Evolutionary conservation across 495 filamentous ascomycete species (phyloP), one percentile per base, ranked within the genome.

Genomic region (Trichocladium uniseriatum): DNA sequence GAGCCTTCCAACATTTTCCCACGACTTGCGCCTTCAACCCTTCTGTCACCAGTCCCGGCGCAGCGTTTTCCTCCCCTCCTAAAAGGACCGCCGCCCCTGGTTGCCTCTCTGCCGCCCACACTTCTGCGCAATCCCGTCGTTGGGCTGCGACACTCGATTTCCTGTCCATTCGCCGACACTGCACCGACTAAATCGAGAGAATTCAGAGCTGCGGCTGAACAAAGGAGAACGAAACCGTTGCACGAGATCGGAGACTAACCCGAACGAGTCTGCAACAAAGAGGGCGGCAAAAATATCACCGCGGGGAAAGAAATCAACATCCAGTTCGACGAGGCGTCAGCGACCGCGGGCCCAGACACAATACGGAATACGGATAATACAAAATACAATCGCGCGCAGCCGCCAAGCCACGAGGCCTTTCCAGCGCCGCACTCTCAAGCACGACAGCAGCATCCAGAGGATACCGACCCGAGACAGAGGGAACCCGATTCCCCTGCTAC

Each of bases 11-110:
- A 32, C 13, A 10, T 32, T 32, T 32, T 32, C 31, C 27, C 31
- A 11, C 31, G 5, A 32, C 31, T 11, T 14, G 31, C 31, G 31
- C 31, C 31, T 32, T 14, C 31, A 14, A 4, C 31, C 31, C 5
- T 52, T 45, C 47, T 32, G 34, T 57, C 58, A 48, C 54, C 52
- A 39, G 54, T 34, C 48, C 43, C 15, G 31, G 31, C 31, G 10
- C 2, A 14, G 31, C 13, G 9, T 2, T 3, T 32, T 10, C 39
- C 57, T 27, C 32, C 24, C 35, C 58, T 53, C 48, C 43, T 59
- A 55, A 52, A 57, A 59, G 38, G 56, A 53, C 48, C 49, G 49
- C 59, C 45, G 51, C 46, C 45, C 50, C 45, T 48, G 43, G 49
- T 45, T 52, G 29, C 51, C 54, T 57, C 53, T 55, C 51, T 51